Evolutionary conservation across 345 rosid species (phyloP).

Genomic region (Sisymbrium altissimum): DNA sequence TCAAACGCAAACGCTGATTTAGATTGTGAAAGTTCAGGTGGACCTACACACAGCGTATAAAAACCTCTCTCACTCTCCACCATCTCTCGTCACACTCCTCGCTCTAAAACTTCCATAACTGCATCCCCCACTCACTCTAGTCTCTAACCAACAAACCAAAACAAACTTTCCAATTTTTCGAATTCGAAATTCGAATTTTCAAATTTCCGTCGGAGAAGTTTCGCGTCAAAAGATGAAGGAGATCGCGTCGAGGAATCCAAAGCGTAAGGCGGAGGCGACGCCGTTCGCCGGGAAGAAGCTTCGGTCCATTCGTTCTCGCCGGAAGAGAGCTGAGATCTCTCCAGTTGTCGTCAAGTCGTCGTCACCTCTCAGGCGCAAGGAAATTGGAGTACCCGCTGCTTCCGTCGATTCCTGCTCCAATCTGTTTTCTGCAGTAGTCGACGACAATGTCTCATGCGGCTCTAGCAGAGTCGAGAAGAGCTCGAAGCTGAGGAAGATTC

Average conservation of each 20-base stretch:
- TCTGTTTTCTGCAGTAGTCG: slow-evolving; percentile 35
- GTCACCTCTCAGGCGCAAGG: slow-evolving; percentile 6
- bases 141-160: slow-evolving; percentile 20
- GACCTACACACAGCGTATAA: slow-evolving; percentile 33
- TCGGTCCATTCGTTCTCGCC: slow-evolving; percentile 51
- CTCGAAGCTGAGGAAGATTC: slow-evolving; percentile 41
- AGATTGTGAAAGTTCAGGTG: slow-evolving; percentile 18
- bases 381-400: slow-evolving; percentile 26
- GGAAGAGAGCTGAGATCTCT: slow-evolving; percentile 44
- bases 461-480: slow-evolving; percentile 41
- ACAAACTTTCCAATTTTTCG: slow-evolving; percentile 30
- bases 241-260: slow-evolving; percentile 27
- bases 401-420: slow-evolving; percentile 41
- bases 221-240: slow-evolving; percentile 17
- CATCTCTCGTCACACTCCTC: slow-evolving; percentile 1
- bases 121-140: slow-evolving; percentile 5
- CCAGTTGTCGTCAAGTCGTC: slow-evolving; percentile 24
- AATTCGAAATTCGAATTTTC: slow-evolving; percentile 23
- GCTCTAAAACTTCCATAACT: slow-evolving; percentile 37
- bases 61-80: neutral
- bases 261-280: slow-evolving; percentile 29
- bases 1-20: slow-evolving; percentile 22
- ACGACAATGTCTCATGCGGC: slow-evolving; percentile 43
- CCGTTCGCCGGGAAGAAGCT: slow-evolving; percentile 43
- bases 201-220: slow-evolving; percentile 7